Percentiles rank a stretch among this genome's conserved stretches.
These are phyloP conservation scores for Salvia splendens DNA, from an alignment of 257 asterid genomes.

Conservation along the genomic window DNA sequence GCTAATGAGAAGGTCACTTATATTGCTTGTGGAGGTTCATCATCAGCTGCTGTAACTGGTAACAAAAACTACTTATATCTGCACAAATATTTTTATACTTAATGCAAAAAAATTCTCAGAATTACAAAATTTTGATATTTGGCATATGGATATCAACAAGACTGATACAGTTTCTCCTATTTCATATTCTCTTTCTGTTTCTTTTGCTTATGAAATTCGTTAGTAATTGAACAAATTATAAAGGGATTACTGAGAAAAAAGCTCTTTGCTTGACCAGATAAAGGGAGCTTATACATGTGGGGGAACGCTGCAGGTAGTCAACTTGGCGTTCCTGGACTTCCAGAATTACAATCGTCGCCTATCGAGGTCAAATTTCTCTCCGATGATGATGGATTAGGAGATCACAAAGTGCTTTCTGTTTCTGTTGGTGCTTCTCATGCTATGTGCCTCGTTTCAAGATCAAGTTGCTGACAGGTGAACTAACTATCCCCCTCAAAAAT, in stretches of 20 bases:
- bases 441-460: conserved; percentile 74
- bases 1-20: conserved; percentile 66
- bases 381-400: conserved; percentile 69
- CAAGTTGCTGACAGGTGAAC: conserved; percentile 35
- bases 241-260: conserved; percentile 1
- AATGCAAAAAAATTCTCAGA: neutral
- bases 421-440: conserved; percentile 95
- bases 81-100: conserved; percentile 1
- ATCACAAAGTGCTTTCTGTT: conserved; percentile 58
- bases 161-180: neutral
- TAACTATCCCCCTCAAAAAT: conserved; percentile 4
- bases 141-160: neutral
- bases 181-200: neutral
- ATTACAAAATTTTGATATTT: neutral
- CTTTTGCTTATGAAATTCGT: neutral
- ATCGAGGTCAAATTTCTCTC: conserved; percentile 77
- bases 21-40: conserved; percentile 94
- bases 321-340: conserved; percentile 86
- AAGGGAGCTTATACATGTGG: conserved; percentile 93
- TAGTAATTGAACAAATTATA: neutral
- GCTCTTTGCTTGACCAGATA: conserved; percentile 44
- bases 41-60: conserved; percentile 96
- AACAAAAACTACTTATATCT: conserved; percentile 29
- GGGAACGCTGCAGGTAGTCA: conserved; percentile 80
- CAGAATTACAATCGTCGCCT: conserved; percentile 68